Base-by-base conservation (phyloP, 1,284 basidiomycete genomes). In the Entoloma clypeatum region DNA sequence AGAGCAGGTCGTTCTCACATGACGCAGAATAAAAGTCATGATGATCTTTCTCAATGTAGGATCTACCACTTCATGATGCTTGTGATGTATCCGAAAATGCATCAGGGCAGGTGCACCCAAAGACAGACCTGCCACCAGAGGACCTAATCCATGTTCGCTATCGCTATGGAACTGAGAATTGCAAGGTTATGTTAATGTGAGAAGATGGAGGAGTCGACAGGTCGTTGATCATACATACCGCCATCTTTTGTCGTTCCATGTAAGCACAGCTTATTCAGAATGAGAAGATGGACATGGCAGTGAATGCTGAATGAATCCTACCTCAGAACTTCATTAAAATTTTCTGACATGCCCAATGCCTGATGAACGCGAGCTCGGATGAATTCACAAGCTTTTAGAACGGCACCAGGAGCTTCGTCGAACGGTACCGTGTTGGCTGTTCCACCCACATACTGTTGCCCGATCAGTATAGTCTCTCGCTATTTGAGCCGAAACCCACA, bases 191-290 rank as follows among this genome's bases (percentile, higher is more conserved):
- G 16, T 21, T 32, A 24, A 45, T 40, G 18, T 19, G n/a, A 33
- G 48, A 29, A 51, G 34, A 21, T 41, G 26, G 35, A 36, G 22
- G 22, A 18, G 24, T 27, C 32, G 6, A 18, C 5, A 30, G 34
- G n/a, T 11, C 39, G n/a, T 11, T 29, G 33, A 13, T 65, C 80
- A 56, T 55, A 86, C 86, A 39, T n/a, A n/a, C n/a, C n/a, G 82
- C 75, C 86, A 89, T 89, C 56, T 72, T 82, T 59, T 89, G 86
- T 44, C 75, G 71, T 54, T 86, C 81, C 81, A 89, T 86, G 53
- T 89, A 89, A 1, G 81, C 86, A 25, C 81, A 84, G 44, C 79
- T 72, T 8, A 26, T 7, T 22, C 29, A 32, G 42, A 17, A 10
- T 30, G 19, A 36, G 21, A 41, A 21, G 32, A 37, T 13, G 18